Evolutionary conservation across 1,284 basidiomycete species (phyloP).

Genomic region (Cerrena zonata): DNA sequence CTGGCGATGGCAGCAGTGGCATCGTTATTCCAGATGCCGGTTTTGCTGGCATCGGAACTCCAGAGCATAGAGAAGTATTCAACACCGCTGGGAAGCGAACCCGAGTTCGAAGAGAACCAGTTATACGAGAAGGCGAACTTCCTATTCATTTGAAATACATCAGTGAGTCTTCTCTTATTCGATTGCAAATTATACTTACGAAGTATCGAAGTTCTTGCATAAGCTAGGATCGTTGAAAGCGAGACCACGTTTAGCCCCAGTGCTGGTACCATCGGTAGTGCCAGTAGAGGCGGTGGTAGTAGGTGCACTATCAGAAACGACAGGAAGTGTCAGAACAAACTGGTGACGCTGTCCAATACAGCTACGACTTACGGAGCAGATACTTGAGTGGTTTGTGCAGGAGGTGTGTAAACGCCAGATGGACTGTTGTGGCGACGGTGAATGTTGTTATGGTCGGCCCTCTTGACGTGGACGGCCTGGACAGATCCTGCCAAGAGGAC

Average conservation of each 20-base stretch:
- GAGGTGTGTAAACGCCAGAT: slow-evolving; percentile 15
- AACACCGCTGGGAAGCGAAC: slow-evolving; percentile 19
- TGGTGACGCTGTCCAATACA: not conserved
- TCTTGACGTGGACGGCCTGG: slow-evolving; percentile 20
- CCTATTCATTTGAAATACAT: slow-evolving; percentile 10
- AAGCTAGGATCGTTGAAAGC: slow-evolving; percentile 25
- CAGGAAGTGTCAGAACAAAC: not conserved
- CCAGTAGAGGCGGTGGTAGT: not conserved
- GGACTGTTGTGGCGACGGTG: slow-evolving; percentile 15
- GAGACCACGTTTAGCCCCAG: slow-evolving; percentile 29
- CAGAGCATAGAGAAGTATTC: slow-evolving; percentile 28
- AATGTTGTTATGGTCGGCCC: slow-evolving; percentile 8
- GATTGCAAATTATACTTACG: slow-evolving; percentile 14
- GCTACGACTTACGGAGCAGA: not conserved
- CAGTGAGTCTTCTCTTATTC: not conserved
- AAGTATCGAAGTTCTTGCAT: slow-evolving; percentile 19
- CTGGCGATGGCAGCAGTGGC: slow-evolving; percentile 26
- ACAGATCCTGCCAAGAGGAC: slow-evolving; percentile 22
- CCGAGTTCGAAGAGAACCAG: slow-evolving; percentile 21
- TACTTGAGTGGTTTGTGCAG: slow-evolving; percentile 10
- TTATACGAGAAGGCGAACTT: slow-evolving; percentile 26
- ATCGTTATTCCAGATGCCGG: slow-evolving; percentile 20
- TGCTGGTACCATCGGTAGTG: slow-evolving; percentile 7
- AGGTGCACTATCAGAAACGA: not conserved
- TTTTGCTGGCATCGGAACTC: slow-evolving; percentile 18